Evolutionary conservation across 2,329 filamentous ascomycete species (phyloP).

Genomic region (Colletotrichum spinosum): DNA sequence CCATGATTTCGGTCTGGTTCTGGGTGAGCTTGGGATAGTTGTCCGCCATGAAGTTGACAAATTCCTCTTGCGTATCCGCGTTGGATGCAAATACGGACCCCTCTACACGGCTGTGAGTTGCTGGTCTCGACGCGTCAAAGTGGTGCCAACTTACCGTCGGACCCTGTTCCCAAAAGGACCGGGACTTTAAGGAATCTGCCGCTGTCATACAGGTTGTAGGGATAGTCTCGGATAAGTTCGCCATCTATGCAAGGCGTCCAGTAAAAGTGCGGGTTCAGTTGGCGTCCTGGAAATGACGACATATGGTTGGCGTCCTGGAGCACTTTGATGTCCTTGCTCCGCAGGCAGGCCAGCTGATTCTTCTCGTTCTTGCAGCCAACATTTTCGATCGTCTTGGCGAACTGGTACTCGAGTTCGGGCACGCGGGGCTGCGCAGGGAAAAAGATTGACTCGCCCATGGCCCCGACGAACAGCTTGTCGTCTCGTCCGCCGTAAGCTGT

Average conservation of each 20-base stretch:
- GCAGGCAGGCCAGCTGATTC: slow-evolving; percentile 56
- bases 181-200: slow-evolving; percentile 58
- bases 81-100: slow-evolving; percentile 59
- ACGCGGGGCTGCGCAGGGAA: slow-evolving; percentile 60
- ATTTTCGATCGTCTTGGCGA: slow-evolving; percentile 50
- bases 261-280: slow-evolving; percentile 56
- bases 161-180: slow-evolving; percentile 57
- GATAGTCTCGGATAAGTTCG: slow-evolving; percentile 55
- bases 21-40: slow-evolving; percentile 59
- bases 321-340: slow-evolving; percentile 45
- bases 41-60: slow-evolving; percentile 55
- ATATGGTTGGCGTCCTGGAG: slow-evolving; percentile 56
- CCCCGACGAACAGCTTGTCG: slow-evolving; percentile 59
- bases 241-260: slow-evolving; percentile 65
- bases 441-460: slow-evolving; percentile 60
- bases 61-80: slow-evolving; percentile 47
- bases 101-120: slow-evolving; percentile 47
- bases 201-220: slow-evolving; percentile 52
- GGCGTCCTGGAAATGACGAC: slow-evolving; percentile 53
- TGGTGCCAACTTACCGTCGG: slow-evolving; percentile 49
- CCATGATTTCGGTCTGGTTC: slow-evolving; percentile 49
- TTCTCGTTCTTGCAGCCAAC: slow-evolving; percentile 49
- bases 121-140: no score
- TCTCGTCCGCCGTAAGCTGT: slow-evolving; percentile 58
- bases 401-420: slow-evolving; percentile 60